These are phyloP conservation scores for Boletales sp. DNA, from an alignment of 768 basidiomycete genomes.

Conservation along the genomic window DNA sequence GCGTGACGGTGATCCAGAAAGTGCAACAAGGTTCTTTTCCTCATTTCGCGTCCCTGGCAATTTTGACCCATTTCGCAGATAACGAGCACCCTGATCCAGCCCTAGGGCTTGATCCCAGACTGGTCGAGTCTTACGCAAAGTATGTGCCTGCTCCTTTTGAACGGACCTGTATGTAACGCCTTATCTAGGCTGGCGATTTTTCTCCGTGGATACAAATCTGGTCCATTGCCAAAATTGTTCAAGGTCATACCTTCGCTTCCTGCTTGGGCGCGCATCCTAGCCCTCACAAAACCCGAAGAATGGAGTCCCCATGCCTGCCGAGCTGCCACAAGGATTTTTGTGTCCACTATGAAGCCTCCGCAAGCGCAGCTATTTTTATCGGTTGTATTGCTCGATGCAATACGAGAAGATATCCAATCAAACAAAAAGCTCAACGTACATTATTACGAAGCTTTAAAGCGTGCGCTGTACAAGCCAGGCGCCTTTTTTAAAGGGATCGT, in stretches of 20 bases:
- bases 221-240: slow-evolving; percentile 93
- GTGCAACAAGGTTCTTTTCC: slow-evolving; percentile 49
- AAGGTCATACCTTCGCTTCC: slow-evolving; percentile 96
- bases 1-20: slow-evolving; percentile 55
- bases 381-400: slow-evolving; percentile 85
- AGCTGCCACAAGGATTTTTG: slow-evolving; percentile 92
- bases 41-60: not conserved
- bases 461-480: slow-evolving; percentile 91
- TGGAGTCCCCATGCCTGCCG: slow-evolving; percentile 97
- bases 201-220: slow-evolving; percentile 87
- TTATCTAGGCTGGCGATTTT: slow-evolving; percentile 72
- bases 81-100: slow-evolving; percentile 70
- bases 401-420: slow-evolving; percentile 82
- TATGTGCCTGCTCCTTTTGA: slow-evolving; percentile 37
- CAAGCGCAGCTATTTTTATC: slow-evolving; percentile 92
- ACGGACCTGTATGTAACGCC: slow-evolving; percentile 2
- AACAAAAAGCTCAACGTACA: slow-evolving; percentile 91
- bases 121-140: slow-evolving; percentile 93
- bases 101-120: slow-evolving; percentile 84
- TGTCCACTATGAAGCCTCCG: slow-evolving; percentile 93
- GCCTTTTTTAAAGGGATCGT: slow-evolving; percentile 99
- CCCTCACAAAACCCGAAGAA: slow-evolving; percentile 85
- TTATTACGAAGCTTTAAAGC: slow-evolving; percentile 89
- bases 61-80: slow-evolving; percentile 30
- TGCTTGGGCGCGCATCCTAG: slow-evolving; percentile 93